These are phyloP conservation scores for Fusarium musae DNA, from an alignment of 2,329 filamentous ascomycete species.

Conservation along the genomic window DNA sequence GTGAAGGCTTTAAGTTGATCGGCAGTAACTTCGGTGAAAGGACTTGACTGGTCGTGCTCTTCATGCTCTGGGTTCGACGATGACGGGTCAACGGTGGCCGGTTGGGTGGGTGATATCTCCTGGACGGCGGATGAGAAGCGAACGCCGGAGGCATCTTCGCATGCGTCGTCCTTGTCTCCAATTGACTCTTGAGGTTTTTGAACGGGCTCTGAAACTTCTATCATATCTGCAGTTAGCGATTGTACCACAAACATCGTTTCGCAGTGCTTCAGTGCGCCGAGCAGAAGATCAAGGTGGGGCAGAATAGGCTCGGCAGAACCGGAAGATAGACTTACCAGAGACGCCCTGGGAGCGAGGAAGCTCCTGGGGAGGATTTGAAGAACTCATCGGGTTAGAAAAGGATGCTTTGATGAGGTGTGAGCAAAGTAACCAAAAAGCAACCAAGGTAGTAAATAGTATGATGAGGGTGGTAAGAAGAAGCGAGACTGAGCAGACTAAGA, in stretches of 20 bases:
- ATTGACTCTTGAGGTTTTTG: constrained; percentile 17
- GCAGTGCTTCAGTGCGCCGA: constrained; percentile 14
- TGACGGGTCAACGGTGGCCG: constrained; percentile 48
- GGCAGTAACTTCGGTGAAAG: constrained; percentile 58
- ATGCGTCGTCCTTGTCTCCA: constrained; percentile 8
- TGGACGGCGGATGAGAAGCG: constrained; percentile 78
- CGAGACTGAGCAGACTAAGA: constrained; percentile 33
- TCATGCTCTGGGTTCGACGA: constrained; percentile 36
- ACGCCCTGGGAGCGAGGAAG: constrained; percentile 28
- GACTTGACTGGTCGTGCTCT: constrained; percentile 38
- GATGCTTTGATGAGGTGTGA: constrained; percentile 22
- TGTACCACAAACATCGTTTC: constrained; percentile 16
- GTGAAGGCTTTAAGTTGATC: constrained; percentile 79
- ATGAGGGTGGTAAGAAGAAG: constrained; percentile 38
- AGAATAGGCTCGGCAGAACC: constrained; percentile 40
- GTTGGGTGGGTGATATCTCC: constrained; percentile 68
- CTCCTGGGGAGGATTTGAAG: constrained; percentile 34
- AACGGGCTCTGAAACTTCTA: constrained; percentile 23
- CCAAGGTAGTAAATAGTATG: constrained; percentile 16
- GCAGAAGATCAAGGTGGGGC: constrained; percentile 42
- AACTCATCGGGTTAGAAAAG: constrained; percentile 33
- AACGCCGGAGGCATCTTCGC: constrained; percentile 60
- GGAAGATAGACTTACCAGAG: constrained; percentile 43
- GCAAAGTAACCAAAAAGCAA: constrained; percentile 23
- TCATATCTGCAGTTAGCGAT: constrained; percentile 31